Evolutionary conservation across 306 rosid genomes (phyloP).

Genomic region (barrel medic (Medicago truncatula)): DNA sequence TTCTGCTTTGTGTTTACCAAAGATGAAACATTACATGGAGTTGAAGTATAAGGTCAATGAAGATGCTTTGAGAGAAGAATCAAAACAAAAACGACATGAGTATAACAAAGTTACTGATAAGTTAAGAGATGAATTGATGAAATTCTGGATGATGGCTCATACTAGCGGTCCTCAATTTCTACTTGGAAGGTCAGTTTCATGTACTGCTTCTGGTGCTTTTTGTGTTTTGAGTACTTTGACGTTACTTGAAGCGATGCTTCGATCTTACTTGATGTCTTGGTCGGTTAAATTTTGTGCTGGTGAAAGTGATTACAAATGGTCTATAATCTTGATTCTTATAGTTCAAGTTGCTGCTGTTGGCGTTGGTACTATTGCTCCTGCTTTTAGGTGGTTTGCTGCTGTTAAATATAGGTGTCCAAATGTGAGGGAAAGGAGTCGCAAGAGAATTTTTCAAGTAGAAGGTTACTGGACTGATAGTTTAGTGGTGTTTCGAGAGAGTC

Average conservation of each 20-base stretch:
- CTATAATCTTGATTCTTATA: slow-evolving; percentile 64
- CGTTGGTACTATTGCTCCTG: slow-evolving; percentile 82
- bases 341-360: slow-evolving; percentile 69
- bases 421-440: slow-evolving; percentile 36
- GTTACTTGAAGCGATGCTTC: slow-evolving; percentile 65
- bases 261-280: slow-evolving; percentile 66
- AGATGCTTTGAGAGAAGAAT: slow-evolving; percentile 50
- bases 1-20: slow-evolving; percentile 65
- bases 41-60: slow-evolving; percentile 54
- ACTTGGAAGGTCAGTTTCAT: slow-evolving; percentile 81
- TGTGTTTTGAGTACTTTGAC: slow-evolving; percentile 69
- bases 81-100: slow-evolving; percentile 5
- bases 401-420: slow-evolving; percentile 65
- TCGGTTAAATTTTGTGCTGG: slow-evolving; percentile 69
- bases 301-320: slow-evolving; percentile 79
- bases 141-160: slow-evolving; percentile 88
- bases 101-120: slow-evolving; percentile 28
- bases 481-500: slow-evolving; percentile 56
- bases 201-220: slow-evolving; percentile 85
- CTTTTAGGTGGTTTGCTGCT: slow-evolving; percentile 74
- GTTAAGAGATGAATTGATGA: slow-evolving; percentile 53
- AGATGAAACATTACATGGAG: slow-evolving; percentile 63
- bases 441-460: slow-evolving; percentile 59
- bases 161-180: slow-evolving; percentile 87
- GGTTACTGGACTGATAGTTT: slow-evolving; percentile 68